Evolutionary conservation across 306 rosid species (phyloP).

Genomic region (Prunus salicina): DNA sequence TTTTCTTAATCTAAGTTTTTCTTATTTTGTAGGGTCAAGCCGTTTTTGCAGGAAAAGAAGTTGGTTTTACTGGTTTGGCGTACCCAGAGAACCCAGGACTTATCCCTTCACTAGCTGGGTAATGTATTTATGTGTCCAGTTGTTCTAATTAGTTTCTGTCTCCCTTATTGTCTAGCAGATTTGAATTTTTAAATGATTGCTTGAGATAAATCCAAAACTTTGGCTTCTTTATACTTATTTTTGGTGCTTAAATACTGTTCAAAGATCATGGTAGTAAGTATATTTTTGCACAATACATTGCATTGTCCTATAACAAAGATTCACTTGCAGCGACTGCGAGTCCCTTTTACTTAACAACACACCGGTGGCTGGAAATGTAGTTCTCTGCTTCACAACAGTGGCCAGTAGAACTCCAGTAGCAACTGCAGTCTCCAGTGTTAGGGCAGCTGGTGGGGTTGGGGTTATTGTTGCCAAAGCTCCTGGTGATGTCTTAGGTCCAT

Average conservation of each 20-base stretch:
- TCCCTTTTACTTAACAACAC: conserved; percentile 24
- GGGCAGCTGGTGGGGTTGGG: conserved; percentile 28
- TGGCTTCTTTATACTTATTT: not conserved
- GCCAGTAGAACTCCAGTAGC: not conserved
- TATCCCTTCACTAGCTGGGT: not conserved
- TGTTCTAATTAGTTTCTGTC: too few species aligned
- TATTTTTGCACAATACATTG: too few species aligned
- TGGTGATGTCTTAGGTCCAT: conserved; percentile 11
- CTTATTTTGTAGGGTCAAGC: conserved; percentile 32
- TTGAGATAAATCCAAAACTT: too few species aligned
- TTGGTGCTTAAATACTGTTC: too few species aligned
- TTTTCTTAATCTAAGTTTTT: not conserved
- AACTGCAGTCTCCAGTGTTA: conserved; percentile 14
- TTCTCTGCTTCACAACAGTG: conserved; percentile 27
- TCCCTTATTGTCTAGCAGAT: too few species aligned
- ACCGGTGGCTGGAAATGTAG: conserved; percentile 30
- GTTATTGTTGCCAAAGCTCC: conserved; percentile 30
- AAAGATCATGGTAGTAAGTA: too few species aligned
- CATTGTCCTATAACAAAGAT: too few species aligned
- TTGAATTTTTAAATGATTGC: not conserved
- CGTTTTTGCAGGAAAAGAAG: conserved; percentile 31
- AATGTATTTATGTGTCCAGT: too few species aligned
- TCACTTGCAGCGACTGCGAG: conserved; percentile 25
- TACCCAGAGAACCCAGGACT: conserved; percentile 35
- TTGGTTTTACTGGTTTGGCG: conserved; percentile 29